phyloP scores from a whole-genome alignment of 225 moss, liverwort and hornwort genomes.

The Bryoerythrophyllum caledonicum region DNA sequence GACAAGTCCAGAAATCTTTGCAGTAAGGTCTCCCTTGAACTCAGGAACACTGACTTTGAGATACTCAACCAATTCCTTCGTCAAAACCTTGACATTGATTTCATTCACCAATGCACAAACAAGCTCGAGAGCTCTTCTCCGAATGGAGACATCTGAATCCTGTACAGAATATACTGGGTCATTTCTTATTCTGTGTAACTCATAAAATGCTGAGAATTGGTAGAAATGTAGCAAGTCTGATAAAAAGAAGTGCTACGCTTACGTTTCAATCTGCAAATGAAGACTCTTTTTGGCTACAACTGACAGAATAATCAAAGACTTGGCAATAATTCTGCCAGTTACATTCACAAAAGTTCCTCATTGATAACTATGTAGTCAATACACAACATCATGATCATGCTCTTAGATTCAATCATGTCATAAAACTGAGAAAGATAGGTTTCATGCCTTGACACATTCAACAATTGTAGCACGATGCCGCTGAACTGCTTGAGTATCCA shows the following conservation, averaged over 20 bases:
- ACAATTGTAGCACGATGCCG: slow-evolving; percentile 87
- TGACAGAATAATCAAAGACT: neutral
- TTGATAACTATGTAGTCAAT: slow-evolving; percentile 6
- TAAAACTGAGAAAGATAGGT: slow-evolving; percentile 13
- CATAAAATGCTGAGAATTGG: slow-evolving; percentile 1
- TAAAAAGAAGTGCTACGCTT: neutral
- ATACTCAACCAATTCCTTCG: slow-evolving; percentile 89
- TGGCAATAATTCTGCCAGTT: slow-evolving; percentile 10
- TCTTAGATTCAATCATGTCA: slow-evolving; percentile 7
- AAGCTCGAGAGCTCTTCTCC: slow-evolving; percentile 86
- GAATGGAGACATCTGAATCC: slow-evolving; percentile 97
- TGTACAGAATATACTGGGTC: slow-evolving; percentile 32
- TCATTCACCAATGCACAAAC: slow-evolving; percentile 91
- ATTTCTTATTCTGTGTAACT: neutral
- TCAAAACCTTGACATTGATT: slow-evolving; percentile 77
- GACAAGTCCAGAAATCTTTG: slow-evolving; percentile 86
- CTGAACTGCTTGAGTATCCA: slow-evolving; percentile 98
- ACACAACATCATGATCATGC: slow-evolving; percentile 2
- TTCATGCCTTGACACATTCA: slow-evolving; percentile 87
- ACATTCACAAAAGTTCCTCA: slow-evolving; percentile 5
- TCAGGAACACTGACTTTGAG: slow-evolving; percentile 93
- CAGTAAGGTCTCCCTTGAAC: slow-evolving; percentile 83
- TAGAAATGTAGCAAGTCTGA: neutral
- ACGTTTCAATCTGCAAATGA: neutral
- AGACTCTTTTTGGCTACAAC: neutral